Evolutionary conservation across 176 grass and related monocot genomes (phyloP).

Genomic region (Triticum aestivum): DNA sequence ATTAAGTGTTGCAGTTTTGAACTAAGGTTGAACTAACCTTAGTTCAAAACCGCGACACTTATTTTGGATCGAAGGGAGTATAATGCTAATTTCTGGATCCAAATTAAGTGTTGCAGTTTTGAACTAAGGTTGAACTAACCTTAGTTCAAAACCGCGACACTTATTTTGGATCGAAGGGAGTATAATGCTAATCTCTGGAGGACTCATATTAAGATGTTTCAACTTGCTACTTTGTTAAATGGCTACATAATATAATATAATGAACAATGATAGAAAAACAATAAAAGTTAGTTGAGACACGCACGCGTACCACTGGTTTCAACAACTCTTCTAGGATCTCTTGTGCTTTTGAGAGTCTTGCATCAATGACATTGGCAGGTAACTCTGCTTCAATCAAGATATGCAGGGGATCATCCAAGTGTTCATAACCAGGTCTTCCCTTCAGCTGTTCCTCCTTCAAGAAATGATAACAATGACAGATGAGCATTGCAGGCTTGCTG

Average conservation of each 20-base stretch:
- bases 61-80: no score
- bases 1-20: no score
- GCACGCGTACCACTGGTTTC: conserved; percentile 80
- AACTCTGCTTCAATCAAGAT: conserved; percentile 98
- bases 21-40: no score
- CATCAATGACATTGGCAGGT: conserved; percentile 80
- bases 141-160: no score
- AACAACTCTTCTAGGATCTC: conserved; percentile 93
- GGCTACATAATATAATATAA: not conserved
- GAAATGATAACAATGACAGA: conserved; percentile 35
- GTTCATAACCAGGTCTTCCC: conserved; percentile 89
- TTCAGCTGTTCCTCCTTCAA: conserved; percentile 90
- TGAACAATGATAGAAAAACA: not conserved
- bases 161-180: no score
- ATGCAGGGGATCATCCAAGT: conserved; percentile 90
- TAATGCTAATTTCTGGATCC: no score
- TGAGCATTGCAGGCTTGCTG: conserved; percentile 4
- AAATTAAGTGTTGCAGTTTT: no score
- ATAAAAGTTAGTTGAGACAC: not conserved
- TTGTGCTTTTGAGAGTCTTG: conserved; percentile 84
- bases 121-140: no score
- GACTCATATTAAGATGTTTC: not conserved
- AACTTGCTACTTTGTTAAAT: not conserved
- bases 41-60: no score
- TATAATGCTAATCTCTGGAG: not conserved